A percentile compares a stretch with the other conserved stretches of the same genome.
phyloP scores from a whole-genome alignment of 2,329 filamentous ascomycete genomes.

The Leptosphaerulina australis region DNA sequence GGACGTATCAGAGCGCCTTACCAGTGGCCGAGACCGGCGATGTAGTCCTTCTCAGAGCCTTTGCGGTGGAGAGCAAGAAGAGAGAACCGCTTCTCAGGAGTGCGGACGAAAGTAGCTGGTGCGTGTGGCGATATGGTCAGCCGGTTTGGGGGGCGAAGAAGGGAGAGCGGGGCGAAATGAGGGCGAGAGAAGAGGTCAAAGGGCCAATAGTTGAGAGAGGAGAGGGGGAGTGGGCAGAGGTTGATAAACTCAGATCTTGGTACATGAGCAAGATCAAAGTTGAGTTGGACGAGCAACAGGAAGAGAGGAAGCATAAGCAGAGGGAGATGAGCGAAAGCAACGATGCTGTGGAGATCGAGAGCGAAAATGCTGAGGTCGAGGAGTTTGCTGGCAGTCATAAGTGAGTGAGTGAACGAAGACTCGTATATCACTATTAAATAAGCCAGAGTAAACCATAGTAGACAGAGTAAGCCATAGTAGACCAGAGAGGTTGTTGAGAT shows the following conservation, averaged over 20 bases:
- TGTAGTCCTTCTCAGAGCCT: constrained; percentile 52
- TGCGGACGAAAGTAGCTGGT: constrained; percentile 54
- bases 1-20: constrained; percentile 51
- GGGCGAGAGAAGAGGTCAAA: constrained; percentile 51
- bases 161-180: constrained; percentile 36
- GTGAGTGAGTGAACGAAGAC: no score
- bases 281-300: constrained; percentile 25
- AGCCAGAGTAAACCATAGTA: no score
- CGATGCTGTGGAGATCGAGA: background rate
- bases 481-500: constrained; percentile 19
- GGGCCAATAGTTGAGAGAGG: constrained; percentile 56
- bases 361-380: no score
- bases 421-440: no score
- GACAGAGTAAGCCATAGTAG: no score
- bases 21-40: constrained; percentile 52
- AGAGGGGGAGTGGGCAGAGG: constrained; percentile 52
- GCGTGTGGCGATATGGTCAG: constrained; percentile 52
- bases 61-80: constrained; percentile 52
- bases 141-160: constrained; percentile 37
- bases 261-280: constrained; percentile 33
- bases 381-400: no score
- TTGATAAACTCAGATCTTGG: constrained; percentile 50
- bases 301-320: background rate
- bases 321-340: background rate
- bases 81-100: constrained; percentile 47